Base-by-base conservation (phyloP, 441 rosid genomes). In the Sinapis alba region DNA sequence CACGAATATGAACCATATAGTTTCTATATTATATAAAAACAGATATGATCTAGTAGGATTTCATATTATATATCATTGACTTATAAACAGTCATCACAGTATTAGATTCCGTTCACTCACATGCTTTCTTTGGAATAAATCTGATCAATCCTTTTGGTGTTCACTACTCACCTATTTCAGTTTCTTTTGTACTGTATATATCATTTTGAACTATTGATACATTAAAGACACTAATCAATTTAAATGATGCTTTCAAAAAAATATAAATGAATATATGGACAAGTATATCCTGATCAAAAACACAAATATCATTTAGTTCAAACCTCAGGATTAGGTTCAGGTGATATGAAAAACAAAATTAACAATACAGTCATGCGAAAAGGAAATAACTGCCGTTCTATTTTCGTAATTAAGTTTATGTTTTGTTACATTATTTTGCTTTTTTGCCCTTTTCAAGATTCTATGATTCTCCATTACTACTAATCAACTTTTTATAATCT, bases 51-150 rank as follows among this genome's bases (percentile, higher is more conserved):
- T 36, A 20, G 20, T 56, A 59, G 73, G 54, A 47, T 20, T 56
- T 58, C 6, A 30, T 64, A 43, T 47, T 58, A 58, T 65, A 30
- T 43, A 63, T 15, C 4, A 68, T 65, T 62, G 41, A 71, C 63
- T 56, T 38, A 11, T 63, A 24, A 47, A n/a, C 59, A 57, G 57
- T 57, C 70, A 70, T 27, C 28, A 1, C 15, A 45, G 60, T 24
- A 16, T 58, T 57, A 65, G 68, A 77, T 77, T 77, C 76, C 72
- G 19, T 71, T 65, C 68, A 65, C 32, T 59, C 57, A 47, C 41
- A 71, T 58, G 76, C 68, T 77, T 64, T 59, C 65, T 11, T 47
- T 18, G 32, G 51, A 43, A 69, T 28, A n/a, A 43, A 30, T 36
- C 12, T 36, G n/a, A n/a, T n/a, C 26, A 20, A 41, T 56, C 12